Percentiles rank a stretch among this genome's conserved stretches.
These are phyloP conservation scores for Colletotrichum theobromicola DNA, from an alignment of 2,329 filamentous ascomycete species.

Conservation along the genomic window DNA sequence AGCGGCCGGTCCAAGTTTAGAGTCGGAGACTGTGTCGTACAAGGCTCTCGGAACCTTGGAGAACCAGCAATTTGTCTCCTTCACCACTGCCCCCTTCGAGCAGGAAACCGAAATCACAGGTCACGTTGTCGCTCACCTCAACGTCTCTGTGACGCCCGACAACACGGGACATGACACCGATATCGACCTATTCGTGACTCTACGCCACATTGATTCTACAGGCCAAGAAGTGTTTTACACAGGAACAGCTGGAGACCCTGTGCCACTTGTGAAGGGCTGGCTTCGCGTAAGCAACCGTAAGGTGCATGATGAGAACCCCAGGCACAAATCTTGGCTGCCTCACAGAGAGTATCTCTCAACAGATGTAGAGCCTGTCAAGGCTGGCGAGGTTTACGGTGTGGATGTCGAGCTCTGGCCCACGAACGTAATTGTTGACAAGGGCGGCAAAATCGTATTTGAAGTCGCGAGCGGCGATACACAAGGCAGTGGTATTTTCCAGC, in stretches of 20 bases:
- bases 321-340: slow-evolving; percentile 59
- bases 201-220: slow-evolving; percentile 59
- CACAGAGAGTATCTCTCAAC: slow-evolving; percentile 62
- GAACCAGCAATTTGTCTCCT: slow-evolving; percentile 59
- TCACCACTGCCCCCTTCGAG: slow-evolving; percentile 62
- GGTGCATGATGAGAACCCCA: slow-evolving; percentile 53
- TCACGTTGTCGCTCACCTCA: slow-evolving; percentile 68
- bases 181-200: slow-evolving; percentile 68
- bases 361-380: slow-evolving; percentile 59
- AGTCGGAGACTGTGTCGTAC: slow-evolving; percentile 51
- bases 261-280: slow-evolving; percentile 70
- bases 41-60: slow-evolving; percentile 63
- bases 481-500: slow-evolving; percentile 61
- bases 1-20: slow-evolving; percentile 29
- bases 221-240: slow-evolving; percentile 69
- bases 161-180: slow-evolving; percentile 48
- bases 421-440: slow-evolving; percentile 55
- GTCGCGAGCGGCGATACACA: slow-evolving; percentile 63
- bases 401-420: slow-evolving; percentile 72
- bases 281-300: slow-evolving; percentile 63
- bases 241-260: slow-evolving; percentile 67
- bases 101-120: slow-evolving; percentile 73
- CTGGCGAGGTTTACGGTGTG: slow-evolving; percentile 61
- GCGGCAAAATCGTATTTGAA: slow-evolving; percentile 60
- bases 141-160: slow-evolving; percentile 66